phyloP scores from a whole-genome alignment of 495 filamentous ascomycete species.

The Lineolata rhizophorae region DNA sequence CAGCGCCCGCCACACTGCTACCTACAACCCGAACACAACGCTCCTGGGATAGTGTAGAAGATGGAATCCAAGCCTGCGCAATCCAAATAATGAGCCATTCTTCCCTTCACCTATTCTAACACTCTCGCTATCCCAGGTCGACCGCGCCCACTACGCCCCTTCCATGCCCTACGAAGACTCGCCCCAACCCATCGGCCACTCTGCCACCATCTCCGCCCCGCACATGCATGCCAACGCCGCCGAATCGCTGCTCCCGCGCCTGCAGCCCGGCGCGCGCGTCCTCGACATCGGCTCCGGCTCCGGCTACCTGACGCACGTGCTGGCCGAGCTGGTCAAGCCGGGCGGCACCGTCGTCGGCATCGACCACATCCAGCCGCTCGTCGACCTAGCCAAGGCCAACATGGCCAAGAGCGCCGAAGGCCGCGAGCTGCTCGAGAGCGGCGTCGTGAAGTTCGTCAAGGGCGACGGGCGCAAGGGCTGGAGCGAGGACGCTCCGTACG shows the following conservation, averaged over 20 bases:
- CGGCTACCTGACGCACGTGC: slow-evolving; percentile 77
- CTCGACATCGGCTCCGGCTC: slow-evolving; percentile 81
- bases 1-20: slow-evolving; percentile 2
- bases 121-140: slow-evolving; percentile 34
- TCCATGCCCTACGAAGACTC: slow-evolving; percentile 60
- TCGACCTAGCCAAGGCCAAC: slow-evolving; percentile 50
- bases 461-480: slow-evolving; percentile 68
- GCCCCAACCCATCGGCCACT: slow-evolving; percentile 71
- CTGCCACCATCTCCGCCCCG: slow-evolving; percentile 82
- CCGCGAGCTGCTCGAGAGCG: slow-evolving; percentile 30
- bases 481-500: slow-evolving; percentile 33
- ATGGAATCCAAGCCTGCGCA: too few relatives aligned
- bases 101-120: slow-evolving; percentile 1
- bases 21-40: neutral
- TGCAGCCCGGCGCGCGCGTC: slow-evolving; percentile 29
- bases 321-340: slow-evolving; percentile 56
- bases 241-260: slow-evolving; percentile 29
- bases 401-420: slow-evolving; percentile 54
- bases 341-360: slow-evolving; percentile 52
- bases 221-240: slow-evolving; percentile 76
- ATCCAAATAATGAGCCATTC: too few relatives aligned
- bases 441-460: slow-evolving; percentile 47
- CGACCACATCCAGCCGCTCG: slow-evolving; percentile 67
- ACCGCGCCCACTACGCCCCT: slow-evolving; percentile 66
- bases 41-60: too few relatives aligned